Conservation (phyloP, 225 moss, liverwort and hornwort species). For the Anthoceros angustus region DNA sequence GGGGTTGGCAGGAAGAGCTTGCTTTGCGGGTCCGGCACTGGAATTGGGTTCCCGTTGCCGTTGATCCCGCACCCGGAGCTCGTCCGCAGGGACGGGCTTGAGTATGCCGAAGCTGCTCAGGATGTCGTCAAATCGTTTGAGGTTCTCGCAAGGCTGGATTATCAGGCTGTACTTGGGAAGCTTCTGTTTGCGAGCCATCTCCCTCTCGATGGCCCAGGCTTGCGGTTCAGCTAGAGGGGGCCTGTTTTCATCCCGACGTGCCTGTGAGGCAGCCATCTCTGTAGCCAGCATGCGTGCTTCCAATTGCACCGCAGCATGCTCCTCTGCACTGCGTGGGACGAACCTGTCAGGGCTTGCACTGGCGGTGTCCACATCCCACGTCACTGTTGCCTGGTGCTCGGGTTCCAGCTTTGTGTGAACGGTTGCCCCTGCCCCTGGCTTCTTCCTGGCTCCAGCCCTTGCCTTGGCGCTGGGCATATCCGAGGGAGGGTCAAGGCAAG, state of each 20-base stretch:
- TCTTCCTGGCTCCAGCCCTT: not conserved
- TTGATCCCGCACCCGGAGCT: not conserved
- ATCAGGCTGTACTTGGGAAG: not conserved
- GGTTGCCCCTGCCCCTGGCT: not conserved
- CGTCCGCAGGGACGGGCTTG: not conserved
- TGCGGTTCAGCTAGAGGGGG: not conserved
- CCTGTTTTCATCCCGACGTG: not conserved
- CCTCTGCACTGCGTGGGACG: not conserved
- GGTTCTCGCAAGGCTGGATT: not conserved
- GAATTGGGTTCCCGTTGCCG: not conserved
- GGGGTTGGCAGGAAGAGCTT: not conserved
- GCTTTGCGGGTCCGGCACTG: not conserved
- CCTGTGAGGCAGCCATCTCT: not conserved
- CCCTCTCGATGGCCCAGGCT: not conserved
- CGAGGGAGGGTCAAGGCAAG: not conserved
- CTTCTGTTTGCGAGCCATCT: not conserved
- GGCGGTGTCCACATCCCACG: not conserved
- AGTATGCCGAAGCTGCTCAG: not conserved
- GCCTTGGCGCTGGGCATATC: not conserved
- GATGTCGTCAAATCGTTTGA: not conserved
- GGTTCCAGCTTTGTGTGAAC: not conserved
- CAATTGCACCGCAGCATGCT: not conserved
- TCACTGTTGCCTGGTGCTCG: too few species aligned
- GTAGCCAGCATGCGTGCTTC: too few species aligned
- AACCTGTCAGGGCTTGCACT: not conserved